Conservation (phyloP, 495 filamentous ascomycete species). For the Neurospora sp. region DNA sequence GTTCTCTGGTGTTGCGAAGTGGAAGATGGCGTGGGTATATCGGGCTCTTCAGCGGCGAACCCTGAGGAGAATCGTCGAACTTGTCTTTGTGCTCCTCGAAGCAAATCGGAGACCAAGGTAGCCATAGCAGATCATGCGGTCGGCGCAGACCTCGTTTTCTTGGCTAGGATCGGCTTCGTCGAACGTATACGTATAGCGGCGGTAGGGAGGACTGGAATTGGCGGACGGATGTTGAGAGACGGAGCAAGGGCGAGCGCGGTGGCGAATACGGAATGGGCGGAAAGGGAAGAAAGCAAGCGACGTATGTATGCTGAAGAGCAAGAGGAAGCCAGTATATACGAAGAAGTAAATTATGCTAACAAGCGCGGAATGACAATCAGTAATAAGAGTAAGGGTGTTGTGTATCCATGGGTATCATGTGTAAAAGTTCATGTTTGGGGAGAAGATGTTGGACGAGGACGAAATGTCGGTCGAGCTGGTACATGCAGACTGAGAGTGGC, state of each 20-base stretch:
- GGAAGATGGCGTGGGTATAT: slow-evolving; percentile 1
- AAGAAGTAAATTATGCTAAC: background rate
- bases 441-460: background rate
- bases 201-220: background rate
- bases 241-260: background rate
- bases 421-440: background rate
- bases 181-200: background rate
- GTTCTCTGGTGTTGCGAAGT: slow-evolving; percentile 10
- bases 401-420: background rate
- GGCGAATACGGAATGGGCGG: background rate
- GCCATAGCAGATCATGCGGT: slow-evolving; percentile 47
- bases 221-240: background rate
- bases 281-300: background rate
- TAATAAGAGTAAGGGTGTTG: background rate
- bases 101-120: slow-evolving; percentile 59
- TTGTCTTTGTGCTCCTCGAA: slow-evolving; percentile 37
- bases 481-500: background rate
- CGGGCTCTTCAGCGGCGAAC: slow-evolving; percentile 23
- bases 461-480: background rate
- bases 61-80: slow-evolving; percentile 55
- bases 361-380: background rate
- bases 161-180: background rate
- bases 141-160: background rate
- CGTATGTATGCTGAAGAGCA: background rate
- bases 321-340: background rate